Evolutionary conservation across 129 eudicot genomes (phyloP).

Genomic region (Scalesia atractyloides): DNA sequence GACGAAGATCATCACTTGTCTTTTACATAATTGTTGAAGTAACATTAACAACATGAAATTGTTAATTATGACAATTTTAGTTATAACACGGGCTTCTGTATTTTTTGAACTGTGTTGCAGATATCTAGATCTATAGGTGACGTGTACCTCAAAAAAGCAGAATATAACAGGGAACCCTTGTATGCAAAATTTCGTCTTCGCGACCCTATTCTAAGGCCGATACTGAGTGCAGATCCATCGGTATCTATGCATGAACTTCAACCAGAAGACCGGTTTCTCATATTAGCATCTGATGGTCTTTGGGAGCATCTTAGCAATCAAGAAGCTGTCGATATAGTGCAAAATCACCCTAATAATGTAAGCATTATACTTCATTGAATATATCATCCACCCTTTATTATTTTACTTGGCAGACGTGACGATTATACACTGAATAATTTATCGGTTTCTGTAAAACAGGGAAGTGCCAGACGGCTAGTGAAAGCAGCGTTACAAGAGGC

Average conservation of each 20-base stretch:
- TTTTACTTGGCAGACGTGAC: not conserved
- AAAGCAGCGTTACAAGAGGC: constrained; percentile 85
- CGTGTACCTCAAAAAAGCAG: constrained; percentile 81
- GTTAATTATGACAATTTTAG: not conserved
- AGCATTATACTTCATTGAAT: constrained; percentile 26
- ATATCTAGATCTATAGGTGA: constrained; percentile 92
- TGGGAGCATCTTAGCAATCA: constrained; percentile 98
- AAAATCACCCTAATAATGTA: constrained; percentile 68
- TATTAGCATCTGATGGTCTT: constrained; percentile 94
- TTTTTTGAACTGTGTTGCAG: constrained; percentile 45
- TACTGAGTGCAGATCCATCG: constrained; percentile 79
- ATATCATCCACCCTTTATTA: not conserved
- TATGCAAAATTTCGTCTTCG: constrained; percentile 85
- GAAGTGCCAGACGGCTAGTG: constrained; percentile 81
- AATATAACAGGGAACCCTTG: constrained; percentile 84
- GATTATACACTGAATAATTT: constrained; percentile 1
- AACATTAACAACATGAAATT: not conserved
- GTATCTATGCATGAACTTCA: constrained; percentile 72
- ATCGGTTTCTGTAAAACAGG: constrained; percentile 45
- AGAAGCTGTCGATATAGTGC: constrained; percentile 91
- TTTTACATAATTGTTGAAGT: not conserved
- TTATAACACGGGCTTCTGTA: not conserved
- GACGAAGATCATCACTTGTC: not conserved
- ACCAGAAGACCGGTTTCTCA: constrained; percentile 82
- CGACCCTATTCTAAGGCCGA: constrained; percentile 77